Percentiles rank a stretch among this genome's conserved stretches.
These are phyloP conservation scores for Fraxinus americana DNA, from an alignment of 257 asterid genomes.

Conservation along the genomic window DNA sequence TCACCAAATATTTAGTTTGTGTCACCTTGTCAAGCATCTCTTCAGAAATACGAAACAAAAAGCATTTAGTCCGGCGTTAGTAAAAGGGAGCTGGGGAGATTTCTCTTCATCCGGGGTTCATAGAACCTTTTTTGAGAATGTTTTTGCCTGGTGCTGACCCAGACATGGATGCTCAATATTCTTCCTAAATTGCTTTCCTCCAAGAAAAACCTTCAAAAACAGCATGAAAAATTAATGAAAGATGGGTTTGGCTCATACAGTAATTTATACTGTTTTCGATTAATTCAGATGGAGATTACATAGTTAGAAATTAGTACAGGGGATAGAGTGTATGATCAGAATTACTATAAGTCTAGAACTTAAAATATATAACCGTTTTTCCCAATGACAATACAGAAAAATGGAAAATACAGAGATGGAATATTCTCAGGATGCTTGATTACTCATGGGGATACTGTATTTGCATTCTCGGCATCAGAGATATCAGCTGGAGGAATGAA, in stretches of 20 bases:
- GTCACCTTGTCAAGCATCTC: too few species aligned
- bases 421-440: neutral
- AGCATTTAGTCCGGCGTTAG: too few species aligned
- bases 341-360: neutral
- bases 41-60: too few species aligned
- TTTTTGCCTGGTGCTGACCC: too few species aligned
- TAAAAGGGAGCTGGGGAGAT: too few species aligned
- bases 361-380: neutral
- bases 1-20: too few species aligned
- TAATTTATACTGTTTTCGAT: neutral
- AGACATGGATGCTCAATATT: too few species aligned
- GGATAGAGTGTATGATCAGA: neutral
- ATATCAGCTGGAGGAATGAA: slow-evolving; percentile 78
- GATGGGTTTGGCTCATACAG: neutral
- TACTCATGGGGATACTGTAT: slow-evolving; percentile 34
- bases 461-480: slow-evolving; percentile 26
- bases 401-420: neutral
- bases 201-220: neutral
- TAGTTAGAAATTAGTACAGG: neutral
- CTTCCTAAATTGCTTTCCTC: neutral
- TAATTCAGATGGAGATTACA: neutral
- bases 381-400: neutral
- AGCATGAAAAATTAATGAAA: neutral
- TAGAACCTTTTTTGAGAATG: too few species aligned
- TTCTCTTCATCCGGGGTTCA: too few species aligned